Base-by-base conservation (phyloP, 108 stramenopile genomes). In the Fistulifera pelliculosa region DNA sequence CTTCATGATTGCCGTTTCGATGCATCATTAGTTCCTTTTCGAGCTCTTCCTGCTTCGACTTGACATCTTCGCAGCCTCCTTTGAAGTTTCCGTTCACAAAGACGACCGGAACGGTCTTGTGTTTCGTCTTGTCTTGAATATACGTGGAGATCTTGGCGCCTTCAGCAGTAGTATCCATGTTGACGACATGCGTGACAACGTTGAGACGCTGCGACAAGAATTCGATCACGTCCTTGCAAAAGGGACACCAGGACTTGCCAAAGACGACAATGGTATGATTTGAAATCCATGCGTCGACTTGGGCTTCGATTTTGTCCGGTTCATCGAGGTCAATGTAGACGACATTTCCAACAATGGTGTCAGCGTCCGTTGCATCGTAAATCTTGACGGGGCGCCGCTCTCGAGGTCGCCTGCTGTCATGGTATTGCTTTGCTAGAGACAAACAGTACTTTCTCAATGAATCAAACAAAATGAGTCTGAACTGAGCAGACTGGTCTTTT, bases 21-120 rank as follows among this genome's bases (percentile, higher is more conserved):
- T 35, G 31, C 31, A 35, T 35, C 31, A 35, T 3, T 8, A 35
- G 8, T 35, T 35, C 31, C 31, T 35, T 35, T 35, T 35, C 31
- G 31, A 35, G 31, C 31, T 35, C 6, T 35, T 35, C 31, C 8
- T 35, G 31, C 31, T 35, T 35, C 31, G 31, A 35, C 31, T 35
- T 35, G 44, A 65, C 40, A 25, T 71, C 64, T 12, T 60, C 58
- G 24, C 58, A 71, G 22, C 73, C 73, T 16, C 73, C 73, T 15
- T 65, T 10, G 50, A 71, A 76, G 6, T 66, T 52, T 27, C 75
- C 79, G 8, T 64, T 52, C 15, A 81, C 45, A 43, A 74, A 81
- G 26, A 81, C 58, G 27, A 68, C 58, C 1, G 79, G 79, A 2
- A 73, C 71, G 38, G 75, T 76, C 18, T 60, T 24, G 39, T 76